Conservation (phyloP, 495 filamentous ascomycete species). For the Aspergillus sclerotiicarbonarius region DNA sequence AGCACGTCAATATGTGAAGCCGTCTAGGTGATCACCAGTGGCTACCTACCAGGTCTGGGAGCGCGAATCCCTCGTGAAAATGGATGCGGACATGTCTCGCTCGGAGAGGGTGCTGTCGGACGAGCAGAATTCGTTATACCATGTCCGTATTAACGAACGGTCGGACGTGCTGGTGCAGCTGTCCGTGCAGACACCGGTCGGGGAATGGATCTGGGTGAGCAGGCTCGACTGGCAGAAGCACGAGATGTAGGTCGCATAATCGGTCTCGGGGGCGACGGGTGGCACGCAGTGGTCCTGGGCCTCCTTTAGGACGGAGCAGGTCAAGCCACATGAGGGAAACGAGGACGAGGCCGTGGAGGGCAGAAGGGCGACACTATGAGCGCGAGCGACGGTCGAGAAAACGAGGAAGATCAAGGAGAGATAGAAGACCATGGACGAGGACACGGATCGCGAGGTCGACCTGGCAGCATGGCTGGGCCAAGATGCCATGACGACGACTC, state of each 20-base stretch:
- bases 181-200: conserved; percentile 33
- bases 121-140: conserved; percentile 49
- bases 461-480: conserved; percentile 8
- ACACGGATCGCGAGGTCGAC: conserved; percentile 4
- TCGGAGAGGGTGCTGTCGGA: conserved; percentile 21
- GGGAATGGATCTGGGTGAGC: conserved; percentile 38
- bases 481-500: conserved; percentile 17
- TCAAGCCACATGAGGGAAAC: conserved; percentile 51
- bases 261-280: conserved; percentile 28
- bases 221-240: conserved; percentile 56
- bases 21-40: not conserved
- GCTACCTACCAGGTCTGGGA: conserved; percentile 23
- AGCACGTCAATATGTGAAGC: not conserved
- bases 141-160: conserved; percentile 40
- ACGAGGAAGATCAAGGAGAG: conserved; percentile 12
- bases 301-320: conserved; percentile 42
- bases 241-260: conserved; percentile 41
- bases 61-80: not conserved
- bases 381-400: conserved; percentile 22
- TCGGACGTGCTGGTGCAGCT: conserved; percentile 36
- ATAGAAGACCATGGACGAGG: conserved; percentile 9
- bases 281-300: conserved; percentile 48
- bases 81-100: conserved; percentile 3
- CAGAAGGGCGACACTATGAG: conserved; percentile 25
- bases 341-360: conserved; percentile 34